A percentile compares a stretch with the other conserved stretches of the same genome.
These are phyloP conservation scores for Fraxinus paxiana DNA, from an alignment of 305 asterid genomes.

Conservation along the genomic window DNA sequence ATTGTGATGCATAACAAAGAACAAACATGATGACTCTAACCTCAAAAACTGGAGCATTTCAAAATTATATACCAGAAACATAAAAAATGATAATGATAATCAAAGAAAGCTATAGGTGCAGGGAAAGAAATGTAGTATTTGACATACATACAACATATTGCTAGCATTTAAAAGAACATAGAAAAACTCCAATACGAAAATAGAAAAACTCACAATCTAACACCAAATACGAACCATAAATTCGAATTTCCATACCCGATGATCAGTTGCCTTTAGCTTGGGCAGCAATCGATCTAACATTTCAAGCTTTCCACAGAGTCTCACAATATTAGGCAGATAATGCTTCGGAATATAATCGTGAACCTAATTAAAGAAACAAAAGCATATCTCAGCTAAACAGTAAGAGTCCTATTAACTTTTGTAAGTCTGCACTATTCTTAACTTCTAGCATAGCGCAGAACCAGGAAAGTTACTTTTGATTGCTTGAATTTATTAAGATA, in stretches of 20 bases:
- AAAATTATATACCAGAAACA: background rate
- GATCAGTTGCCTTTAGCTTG: conserved; percentile 95
- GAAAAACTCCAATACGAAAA: conserved; percentile 6
- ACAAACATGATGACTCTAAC: background rate
- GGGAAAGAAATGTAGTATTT: conserved; percentile 15
- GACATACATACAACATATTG: background rate
- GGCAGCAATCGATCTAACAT: conserved; percentile 92
- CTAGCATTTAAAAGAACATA: conserved; percentile 13
- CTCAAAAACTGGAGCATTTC: background rate
- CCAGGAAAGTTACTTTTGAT: background rate
- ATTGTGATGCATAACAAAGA: background rate
- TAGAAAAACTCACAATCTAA: conserved; percentile 7
- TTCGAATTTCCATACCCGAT: conserved; percentile 57
- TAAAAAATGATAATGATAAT: conserved; percentile 9
- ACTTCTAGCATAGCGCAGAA: background rate
- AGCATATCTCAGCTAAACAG: conserved; percentile 1
- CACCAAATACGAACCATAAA: conserved; percentile 14
- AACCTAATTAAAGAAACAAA: conserved; percentile 46
- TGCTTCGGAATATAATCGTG: conserved; percentile 83
- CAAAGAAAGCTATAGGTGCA: background rate
- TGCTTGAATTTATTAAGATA: conserved; percentile 14
- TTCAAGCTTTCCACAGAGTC: conserved; percentile 99
- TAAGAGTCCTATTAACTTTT: conserved; percentile 10
- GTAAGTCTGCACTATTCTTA: conserved; percentile 11
- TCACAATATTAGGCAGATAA: conserved; percentile 74